Percentiles rank a stretch among this genome's conserved stretches.
These are phyloP conservation scores for Amphichorda felina DNA, from an alignment of 2,329 filamentous ascomycete species.

Conservation along the genomic window DNA sequence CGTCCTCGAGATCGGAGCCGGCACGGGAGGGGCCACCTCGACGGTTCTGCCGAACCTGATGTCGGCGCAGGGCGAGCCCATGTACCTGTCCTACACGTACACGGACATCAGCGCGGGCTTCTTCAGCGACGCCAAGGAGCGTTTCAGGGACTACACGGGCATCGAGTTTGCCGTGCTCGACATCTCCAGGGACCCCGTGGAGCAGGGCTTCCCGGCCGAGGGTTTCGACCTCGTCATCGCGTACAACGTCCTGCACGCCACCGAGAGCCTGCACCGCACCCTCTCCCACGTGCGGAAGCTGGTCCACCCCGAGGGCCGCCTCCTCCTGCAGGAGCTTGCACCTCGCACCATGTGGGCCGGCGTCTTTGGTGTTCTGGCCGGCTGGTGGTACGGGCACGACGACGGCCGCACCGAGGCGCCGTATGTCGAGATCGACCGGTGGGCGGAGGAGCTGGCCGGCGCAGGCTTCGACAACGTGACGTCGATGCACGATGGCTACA, in stretches of 20 bases:
- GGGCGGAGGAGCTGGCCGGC: conserved; percentile 13
- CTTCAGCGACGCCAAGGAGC: conserved; percentile 14
- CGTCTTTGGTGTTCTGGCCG: conserved; percentile 14
- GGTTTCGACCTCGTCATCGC: conserved; percentile 25
- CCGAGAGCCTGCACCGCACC: conserved; percentile 11
- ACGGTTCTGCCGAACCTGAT: conserved; percentile 10
- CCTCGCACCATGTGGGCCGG: too few species aligned
- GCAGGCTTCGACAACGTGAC: conserved; percentile 14
- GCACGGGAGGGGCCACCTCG: conserved; percentile 20
- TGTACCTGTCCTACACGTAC: conserved; percentile 15
- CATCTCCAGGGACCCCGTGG: conserved; percentile 10
- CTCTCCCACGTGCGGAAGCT: conserved; percentile 18
- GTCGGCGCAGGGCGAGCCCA: not conserved
- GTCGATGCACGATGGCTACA: too few species aligned
- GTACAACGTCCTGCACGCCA: conserved; percentile 23
- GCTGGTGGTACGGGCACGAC: conserved; percentile 22
- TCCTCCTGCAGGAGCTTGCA: conserved; percentile 19
- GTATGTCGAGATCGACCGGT: conserved; percentile 10
- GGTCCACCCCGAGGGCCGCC: conserved; percentile 16
- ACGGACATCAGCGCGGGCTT: conserved; percentile 18
- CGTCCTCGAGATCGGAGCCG: conserved; percentile 15
- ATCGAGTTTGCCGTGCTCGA: conserved; percentile 11
- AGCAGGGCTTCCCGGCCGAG: conserved; percentile 17
- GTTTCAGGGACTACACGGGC: conserved; percentile 7
- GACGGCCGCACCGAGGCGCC: conserved; percentile 14